Evolutionary conservation across 169 alveolate genomes (phyloP).

Genomic region (Plasmodium relictum): DNA sequence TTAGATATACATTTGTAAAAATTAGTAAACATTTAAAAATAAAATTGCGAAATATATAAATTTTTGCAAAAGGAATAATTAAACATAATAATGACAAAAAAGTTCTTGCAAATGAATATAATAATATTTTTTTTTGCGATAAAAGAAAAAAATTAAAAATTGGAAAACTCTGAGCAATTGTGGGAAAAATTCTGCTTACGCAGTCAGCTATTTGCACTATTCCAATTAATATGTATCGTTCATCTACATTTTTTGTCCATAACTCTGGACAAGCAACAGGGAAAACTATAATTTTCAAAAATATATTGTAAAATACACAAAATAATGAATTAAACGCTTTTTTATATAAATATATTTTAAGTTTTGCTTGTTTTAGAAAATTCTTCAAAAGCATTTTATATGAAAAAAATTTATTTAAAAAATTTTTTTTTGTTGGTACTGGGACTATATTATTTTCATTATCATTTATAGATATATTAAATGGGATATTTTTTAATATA

Average conservation of each 20-base stretch:
- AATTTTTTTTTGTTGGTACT: not conserved
- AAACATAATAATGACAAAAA: conserved; percentile 49
- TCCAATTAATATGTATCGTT: conserved; percentile 66
- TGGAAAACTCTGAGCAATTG: conserved; percentile 19
- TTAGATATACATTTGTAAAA: conserved; percentile 55
- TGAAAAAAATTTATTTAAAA: not conserved
- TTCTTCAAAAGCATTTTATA: conserved; percentile 9
- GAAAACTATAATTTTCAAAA: conserved; percentile 43
- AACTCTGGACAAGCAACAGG: conserved; percentile 76
- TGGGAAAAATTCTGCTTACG: conserved; percentile 63
- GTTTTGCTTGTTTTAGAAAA: conserved; percentile 17
- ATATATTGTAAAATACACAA: conserved; percentile 62
- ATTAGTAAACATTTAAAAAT: conserved; percentile 43
- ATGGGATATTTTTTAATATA: not conserved
- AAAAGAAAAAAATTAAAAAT: conserved; percentile 20
- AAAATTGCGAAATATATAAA: conserved; percentile 29
- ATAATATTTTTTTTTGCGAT: conserved; percentile 64
- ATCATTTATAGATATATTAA: not conserved
- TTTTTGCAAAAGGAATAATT: conserved; percentile 31
- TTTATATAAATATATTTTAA: conserved; percentile 38
- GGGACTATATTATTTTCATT: not conserved
- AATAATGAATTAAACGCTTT: conserved; percentile 32
- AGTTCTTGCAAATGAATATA: conserved; percentile 56
- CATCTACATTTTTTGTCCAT: conserved; percentile 69
- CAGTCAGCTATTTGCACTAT: conserved; percentile 71